A percentile compares a stretch with the other conserved stretches of the same genome.
Conservation (phyloP, 345 rosid species). For the Aegle marmelos region DNA sequence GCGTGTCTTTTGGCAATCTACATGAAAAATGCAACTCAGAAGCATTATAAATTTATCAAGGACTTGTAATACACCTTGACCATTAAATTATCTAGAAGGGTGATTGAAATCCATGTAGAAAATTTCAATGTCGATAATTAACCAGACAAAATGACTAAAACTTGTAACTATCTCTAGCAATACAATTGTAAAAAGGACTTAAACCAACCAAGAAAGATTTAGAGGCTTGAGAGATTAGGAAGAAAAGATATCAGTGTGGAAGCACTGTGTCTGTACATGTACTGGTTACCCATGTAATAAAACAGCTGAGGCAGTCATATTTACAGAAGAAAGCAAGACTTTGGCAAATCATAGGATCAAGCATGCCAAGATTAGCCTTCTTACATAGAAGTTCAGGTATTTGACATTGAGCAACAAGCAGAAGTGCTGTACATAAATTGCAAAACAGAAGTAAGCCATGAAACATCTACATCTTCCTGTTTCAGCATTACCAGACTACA, state of each 20-base stretch:
- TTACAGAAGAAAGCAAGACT: neutral
- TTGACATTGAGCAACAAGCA: neutral
- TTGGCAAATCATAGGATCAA: neutral
- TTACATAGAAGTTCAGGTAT: neutral
- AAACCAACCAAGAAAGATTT: neutral
- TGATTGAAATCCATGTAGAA: neutral
- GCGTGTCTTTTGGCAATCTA: conserved; percentile 78
- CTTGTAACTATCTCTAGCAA: neutral
- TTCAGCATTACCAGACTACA: neutral
- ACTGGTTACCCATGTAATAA: neutral
- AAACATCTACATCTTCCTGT: neutral
- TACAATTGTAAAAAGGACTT: neutral
- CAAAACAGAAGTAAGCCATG: no score
- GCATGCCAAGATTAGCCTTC: neutral
- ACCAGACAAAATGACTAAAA: neutral
- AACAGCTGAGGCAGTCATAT: neutral
- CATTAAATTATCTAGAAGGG: neutral
- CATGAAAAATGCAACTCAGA: neutral
- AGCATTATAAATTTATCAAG: neutral
- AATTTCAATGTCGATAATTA: neutral
- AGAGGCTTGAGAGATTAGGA: neutral
- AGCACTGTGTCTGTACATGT: neutral
- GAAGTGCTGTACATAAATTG: neutral
- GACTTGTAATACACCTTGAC: neutral
- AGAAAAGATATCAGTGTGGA: neutral